Evolutionary conservation across 2,329 filamentous ascomycete species (phyloP).

Genomic region (Stenocarpella maydis): DNA sequence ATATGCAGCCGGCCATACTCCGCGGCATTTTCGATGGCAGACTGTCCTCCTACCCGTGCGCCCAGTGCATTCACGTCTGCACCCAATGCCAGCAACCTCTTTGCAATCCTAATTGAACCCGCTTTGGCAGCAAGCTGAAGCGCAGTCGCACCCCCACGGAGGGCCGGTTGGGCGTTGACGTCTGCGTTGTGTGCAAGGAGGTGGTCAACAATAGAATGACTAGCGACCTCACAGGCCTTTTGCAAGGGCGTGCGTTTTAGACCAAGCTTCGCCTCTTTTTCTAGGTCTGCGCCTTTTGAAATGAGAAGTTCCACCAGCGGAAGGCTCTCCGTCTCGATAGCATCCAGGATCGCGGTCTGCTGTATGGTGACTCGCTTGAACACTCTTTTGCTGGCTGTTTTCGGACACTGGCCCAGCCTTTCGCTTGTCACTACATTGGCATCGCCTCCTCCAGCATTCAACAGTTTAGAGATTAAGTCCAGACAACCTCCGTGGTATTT

Average conservation of each 20-base stretch:
- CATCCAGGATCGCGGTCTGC: not conserved
- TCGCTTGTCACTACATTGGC: not conserved
- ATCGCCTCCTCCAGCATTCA: not conserved
- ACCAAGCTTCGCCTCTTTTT: not conserved
- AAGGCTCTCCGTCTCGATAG: not conserved
- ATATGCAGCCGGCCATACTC: not conserved
- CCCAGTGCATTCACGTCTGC: not conserved
- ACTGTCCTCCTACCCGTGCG: not conserved
- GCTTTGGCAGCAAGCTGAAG: constrained; percentile 5
- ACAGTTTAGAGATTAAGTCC: not conserved
- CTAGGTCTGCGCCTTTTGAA: not conserved
- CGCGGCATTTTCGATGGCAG: not conserved
- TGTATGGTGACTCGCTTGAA: not conserved
- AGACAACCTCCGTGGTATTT: not conserved
- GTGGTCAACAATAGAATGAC: not conserved
- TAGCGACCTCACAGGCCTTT: not conserved
- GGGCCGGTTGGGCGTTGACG: not conserved
- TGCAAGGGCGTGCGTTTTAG: constrained; percentile 6
- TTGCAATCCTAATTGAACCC: not conserved
- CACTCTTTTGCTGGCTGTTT: not conserved
- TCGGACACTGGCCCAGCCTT: accelerated
- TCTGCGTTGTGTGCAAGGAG: not conserved
- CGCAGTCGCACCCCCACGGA: not conserved
- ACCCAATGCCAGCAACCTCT: not conserved
- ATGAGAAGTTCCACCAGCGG: not conserved